Base-by-base conservation (phyloP, 306 rosid species). In the Boehmeria nivea region DNA sequence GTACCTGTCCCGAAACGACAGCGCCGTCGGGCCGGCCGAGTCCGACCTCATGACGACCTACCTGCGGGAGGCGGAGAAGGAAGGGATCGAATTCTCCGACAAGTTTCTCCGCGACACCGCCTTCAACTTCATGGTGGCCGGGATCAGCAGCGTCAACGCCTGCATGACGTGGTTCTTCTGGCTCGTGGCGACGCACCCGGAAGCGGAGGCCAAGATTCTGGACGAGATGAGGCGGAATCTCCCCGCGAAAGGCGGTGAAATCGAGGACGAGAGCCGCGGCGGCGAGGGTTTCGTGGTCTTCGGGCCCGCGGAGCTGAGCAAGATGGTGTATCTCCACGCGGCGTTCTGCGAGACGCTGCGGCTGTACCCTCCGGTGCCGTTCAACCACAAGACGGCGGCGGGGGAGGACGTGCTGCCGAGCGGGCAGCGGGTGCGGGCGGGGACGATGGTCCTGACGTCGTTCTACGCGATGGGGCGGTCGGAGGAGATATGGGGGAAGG, bases 281-380 rank as follows among this genome's bases (percentile, higher is more conserved):
- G 45, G 45, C 6, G 6, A 40, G 16, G 45, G 45, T 4, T 11
- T 11, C n/a, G 6, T 5, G 6, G 1, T 10, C 0, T 40, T 40
- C 17, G 16, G 45, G 6, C 45, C 1, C 15, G 45, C 4, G 12
- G 45, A 40, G 45, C 16, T 40, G 16, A 11, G n/a, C 0, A 40
- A n/a, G 45, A 40, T 53, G 48, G 48, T 40, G 7, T 57, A 57
- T 20, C 61, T 57, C 11, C 42, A 57, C 20, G 61, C 61, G 20
- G 61, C 48, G 3, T 27, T 57, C 2, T 40, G 31, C 16, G 61
- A 57, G 48, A 57, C 61, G 23, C 61, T 57, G 48, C 28, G 61
- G 47, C 47, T 57, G 48, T 57, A 57, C 49, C 61, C 61, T 3
- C 42, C 61, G 20, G 61, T 57, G 48, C 61, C 61, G 21, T 44